A percentile compares a stretch with the other conserved stretches of the same genome.
Conservation (phyloP, 257 asterid species). For the Catharanthus roseus region DNA sequence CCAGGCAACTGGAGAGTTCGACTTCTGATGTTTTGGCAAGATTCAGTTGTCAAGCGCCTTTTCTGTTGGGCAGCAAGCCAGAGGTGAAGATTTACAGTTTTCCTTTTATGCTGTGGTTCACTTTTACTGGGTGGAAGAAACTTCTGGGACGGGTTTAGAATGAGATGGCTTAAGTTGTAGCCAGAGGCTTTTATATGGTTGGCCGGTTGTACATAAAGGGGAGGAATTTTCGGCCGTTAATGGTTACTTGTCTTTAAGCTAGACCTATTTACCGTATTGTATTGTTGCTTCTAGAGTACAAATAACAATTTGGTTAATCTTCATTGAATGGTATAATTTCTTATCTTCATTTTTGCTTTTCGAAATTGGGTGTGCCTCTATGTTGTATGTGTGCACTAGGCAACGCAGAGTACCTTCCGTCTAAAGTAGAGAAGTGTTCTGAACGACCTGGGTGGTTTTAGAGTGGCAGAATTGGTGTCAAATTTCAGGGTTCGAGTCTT, state of each 20-base stretch:
- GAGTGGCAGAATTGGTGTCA: too few relatives aligned
- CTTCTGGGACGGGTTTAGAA: conserved; percentile 9
- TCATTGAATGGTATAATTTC: background rate
- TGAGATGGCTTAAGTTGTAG: conserved; percentile 16
- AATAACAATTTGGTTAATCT: conserved; percentile 17
- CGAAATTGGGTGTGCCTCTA: too few relatives aligned
- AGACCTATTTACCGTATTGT: conserved; percentile 12
- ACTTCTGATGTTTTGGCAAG: conserved; percentile 49
- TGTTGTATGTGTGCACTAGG: too few relatives aligned
- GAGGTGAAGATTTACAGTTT: conserved; percentile 18
- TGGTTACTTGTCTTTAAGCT: background rate
- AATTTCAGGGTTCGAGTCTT: too few relatives aligned
- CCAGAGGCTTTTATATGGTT: conserved; percentile 26
- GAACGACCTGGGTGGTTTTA: too few relatives aligned
- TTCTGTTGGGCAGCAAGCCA: conserved; percentile 9
- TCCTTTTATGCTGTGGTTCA: conserved; percentile 22
- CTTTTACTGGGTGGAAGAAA: conserved; percentile 23
- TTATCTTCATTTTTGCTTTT: too few relatives aligned
- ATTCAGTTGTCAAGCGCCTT: background rate
- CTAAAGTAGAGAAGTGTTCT: too few relatives aligned
- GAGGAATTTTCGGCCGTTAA: conserved; percentile 16
- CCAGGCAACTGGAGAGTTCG: conserved; percentile 86
- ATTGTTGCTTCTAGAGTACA: conserved; percentile 10
- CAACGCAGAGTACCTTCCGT: too few relatives aligned
- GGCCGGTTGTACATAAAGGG: conserved; percentile 38